These are phyloP conservation scores for Thraustotheca clavata DNA, from an alignment of 352 stramenopile species.

Conservation along the genomic window DNA sequence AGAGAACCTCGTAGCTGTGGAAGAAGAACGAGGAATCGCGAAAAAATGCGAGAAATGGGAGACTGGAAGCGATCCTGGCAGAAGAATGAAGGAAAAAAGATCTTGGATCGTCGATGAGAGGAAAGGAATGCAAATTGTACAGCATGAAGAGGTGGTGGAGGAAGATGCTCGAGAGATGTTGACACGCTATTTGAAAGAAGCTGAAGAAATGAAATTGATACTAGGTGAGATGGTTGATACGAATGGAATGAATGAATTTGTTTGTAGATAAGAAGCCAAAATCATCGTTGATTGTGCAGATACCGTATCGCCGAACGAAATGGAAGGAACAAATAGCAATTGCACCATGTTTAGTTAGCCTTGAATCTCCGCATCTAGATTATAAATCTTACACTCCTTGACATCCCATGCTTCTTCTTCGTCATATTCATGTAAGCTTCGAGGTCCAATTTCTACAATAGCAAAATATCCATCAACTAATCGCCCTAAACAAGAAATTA, in stretches of 20 bases:
- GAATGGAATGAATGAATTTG: too few relatives aligned
- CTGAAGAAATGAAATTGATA: neutral
- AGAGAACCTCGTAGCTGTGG: too few relatives aligned
- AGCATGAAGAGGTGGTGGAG: neutral
- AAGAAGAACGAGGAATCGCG: too few relatives aligned
- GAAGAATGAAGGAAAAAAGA: too few relatives aligned
- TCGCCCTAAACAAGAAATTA: slow-evolving; percentile 1
- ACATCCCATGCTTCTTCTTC: slow-evolving; percentile 10
- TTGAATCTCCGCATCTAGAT: neutral
- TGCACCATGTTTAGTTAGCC: neutral
- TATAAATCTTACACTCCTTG: neutral
- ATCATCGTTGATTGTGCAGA: neutral
- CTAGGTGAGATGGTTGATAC: neutral
- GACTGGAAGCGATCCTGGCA: too few relatives aligned
- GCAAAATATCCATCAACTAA: neutral
- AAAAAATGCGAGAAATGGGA: too few relatives aligned
- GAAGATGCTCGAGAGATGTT: neutral
- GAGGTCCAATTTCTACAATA: neutral
- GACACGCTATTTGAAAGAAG: neutral
- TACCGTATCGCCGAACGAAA: neutral
- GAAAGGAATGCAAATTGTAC: too few relatives aligned
- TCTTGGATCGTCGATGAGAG: too few relatives aligned
- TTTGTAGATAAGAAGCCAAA: too few relatives aligned
- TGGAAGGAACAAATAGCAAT: neutral
- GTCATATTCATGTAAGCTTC: neutral